Conservation (phyloP, 2,329 filamentous ascomycete genomes). For the Cytospora chrysosperma region DNA sequence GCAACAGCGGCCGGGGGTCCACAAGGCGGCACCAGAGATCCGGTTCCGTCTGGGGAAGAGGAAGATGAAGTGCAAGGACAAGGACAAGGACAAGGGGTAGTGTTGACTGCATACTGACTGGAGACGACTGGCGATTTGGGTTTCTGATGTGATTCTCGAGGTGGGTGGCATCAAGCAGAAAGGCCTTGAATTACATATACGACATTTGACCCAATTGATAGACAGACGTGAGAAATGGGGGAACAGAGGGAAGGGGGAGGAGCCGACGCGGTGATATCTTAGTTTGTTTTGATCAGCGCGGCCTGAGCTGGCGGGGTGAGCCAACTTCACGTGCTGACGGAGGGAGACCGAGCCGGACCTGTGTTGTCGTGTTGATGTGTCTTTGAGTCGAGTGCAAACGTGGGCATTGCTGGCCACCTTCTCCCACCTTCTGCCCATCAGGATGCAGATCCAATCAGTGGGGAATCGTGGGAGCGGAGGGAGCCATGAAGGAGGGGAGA, state of each 20-base stretch:
- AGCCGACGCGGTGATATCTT: background rate
- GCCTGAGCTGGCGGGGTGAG: background rate
- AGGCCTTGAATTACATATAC: slow-evolving; percentile 10
- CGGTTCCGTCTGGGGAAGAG: slow-evolving; percentile 7
- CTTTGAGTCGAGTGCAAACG: background rate
- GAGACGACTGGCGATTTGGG: background rate
- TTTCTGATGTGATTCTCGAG: background rate
- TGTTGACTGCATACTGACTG: background rate
- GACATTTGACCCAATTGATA: background rate
- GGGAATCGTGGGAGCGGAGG: background rate
- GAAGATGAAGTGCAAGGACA: background rate
- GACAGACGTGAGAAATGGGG: background rate
- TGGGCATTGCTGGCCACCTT: background rate
- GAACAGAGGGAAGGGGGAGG: background rate
- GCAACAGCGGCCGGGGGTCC: background rate
- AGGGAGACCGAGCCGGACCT: background rate
- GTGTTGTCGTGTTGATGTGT: background rate
- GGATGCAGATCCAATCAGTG: background rate
- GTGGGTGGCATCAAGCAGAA: slow-evolving; percentile 2
- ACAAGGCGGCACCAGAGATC: background rate
- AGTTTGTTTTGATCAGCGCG: slow-evolving; percentile 23
- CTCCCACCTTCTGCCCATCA: background rate
- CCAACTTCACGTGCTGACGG: background rate
- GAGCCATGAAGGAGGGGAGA: background rate
- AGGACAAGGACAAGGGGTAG: background rate